Conservation (phyloP, 2,329 filamentous ascomycete genomes). For the Cercospora sp. region DNA sequence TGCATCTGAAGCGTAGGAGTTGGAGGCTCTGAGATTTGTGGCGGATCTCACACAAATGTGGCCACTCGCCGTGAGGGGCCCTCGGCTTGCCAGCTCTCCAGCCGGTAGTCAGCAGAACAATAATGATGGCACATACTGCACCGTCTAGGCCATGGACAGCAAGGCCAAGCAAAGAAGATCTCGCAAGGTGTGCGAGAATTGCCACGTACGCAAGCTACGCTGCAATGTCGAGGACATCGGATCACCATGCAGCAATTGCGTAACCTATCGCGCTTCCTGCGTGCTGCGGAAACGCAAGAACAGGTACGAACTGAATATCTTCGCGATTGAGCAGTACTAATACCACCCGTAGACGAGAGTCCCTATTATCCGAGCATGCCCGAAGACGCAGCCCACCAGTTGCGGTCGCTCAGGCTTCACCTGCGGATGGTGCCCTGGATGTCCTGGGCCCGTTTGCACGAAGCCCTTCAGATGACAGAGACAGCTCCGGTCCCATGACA, state of each 20-base stretch:
- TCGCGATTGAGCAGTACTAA: background rate
- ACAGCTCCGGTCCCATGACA: conserved; percentile 10
- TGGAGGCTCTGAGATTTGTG: background rate
- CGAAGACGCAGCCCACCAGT: conserved; percentile 14
- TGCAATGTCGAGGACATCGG: conserved; percentile 26
- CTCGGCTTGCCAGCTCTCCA: background rate
- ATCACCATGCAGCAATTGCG: conserved; percentile 28
- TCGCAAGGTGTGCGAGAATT: conserved; percentile 25
- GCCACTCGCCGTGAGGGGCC: background rate
- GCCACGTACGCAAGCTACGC: conserved; percentile 21
- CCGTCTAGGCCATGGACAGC: background rate
- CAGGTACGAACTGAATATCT: conserved; percentile 9
- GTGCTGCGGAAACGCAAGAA: conserved; percentile 26
- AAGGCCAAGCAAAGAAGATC: conserved; percentile 26
- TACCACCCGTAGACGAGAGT: conserved; percentile 13
- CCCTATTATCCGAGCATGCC: conserved; percentile 20
- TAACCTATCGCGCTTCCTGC: conserved; percentile 23
- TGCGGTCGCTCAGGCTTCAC: conserved; percentile 12
- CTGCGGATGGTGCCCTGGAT: conserved; percentile 16
- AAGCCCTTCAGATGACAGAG: conserved; percentile 14
- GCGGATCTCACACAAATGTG: background rate
- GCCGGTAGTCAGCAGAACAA: background rate
- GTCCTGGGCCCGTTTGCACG: conserved; percentile 15
- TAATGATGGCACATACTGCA: background rate
- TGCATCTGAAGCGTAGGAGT: background rate